Conservation (phyloP, 2,329 filamentous ascomycete species). For the Aspergillus hortae region DNA sequence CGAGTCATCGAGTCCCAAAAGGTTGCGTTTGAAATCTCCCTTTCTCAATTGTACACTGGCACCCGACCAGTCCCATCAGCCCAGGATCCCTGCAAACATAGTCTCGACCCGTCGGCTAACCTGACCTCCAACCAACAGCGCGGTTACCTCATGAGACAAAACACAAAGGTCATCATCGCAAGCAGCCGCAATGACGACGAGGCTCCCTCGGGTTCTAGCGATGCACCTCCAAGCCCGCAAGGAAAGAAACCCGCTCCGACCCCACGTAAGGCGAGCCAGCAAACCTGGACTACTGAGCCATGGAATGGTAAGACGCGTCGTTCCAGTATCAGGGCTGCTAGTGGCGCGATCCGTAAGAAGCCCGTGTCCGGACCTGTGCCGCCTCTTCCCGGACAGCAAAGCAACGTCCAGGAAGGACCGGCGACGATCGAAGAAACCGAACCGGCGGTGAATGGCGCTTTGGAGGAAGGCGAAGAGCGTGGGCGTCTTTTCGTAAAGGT, state of each 20-base stretch:
- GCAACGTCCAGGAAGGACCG: slow-evolving; percentile 64
- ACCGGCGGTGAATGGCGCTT: slow-evolving; percentile 53
- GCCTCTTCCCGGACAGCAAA: slow-evolving; percentile 82
- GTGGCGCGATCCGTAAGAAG: slow-evolving; percentile 59
- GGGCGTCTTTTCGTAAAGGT: slow-evolving; percentile 96
- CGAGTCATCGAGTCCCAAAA: slow-evolving; percentile 95
- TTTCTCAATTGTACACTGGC: slow-evolving; percentile 33
- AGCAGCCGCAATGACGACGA: slow-evolving; percentile 66
- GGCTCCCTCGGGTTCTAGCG: slow-evolving; percentile 25
- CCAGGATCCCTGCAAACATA: slow-evolving; percentile 9
- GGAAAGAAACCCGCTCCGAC: slow-evolving; percentile 62
- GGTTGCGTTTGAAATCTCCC: slow-evolving; percentile 62
- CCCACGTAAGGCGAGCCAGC: slow-evolving; percentile 74
- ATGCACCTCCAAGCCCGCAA: slow-evolving; percentile 29
- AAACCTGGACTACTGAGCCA: slow-evolving; percentile 94
- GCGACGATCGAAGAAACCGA: slow-evolving; percentile 69
- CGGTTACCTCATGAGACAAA: slow-evolving; percentile 97
- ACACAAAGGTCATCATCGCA: slow-evolving; percentile 95
- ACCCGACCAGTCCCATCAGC: slow-evolving; percentile 7
- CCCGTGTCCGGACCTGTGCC: slow-evolving; percentile 64
- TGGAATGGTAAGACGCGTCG: slow-evolving; percentile 83
- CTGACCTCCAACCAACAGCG: slow-evolving; percentile 67
- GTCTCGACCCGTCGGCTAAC: slow-evolving; percentile 57
- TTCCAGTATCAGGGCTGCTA: slow-evolving; percentile 58
- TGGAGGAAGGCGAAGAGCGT: slow-evolving; percentile 78